Evolutionary conservation across 108 stramenopile genomes (phyloP), one percentile per base, ranked within the genome.

Genomic region (Schizochytrium sp.): DNA sequence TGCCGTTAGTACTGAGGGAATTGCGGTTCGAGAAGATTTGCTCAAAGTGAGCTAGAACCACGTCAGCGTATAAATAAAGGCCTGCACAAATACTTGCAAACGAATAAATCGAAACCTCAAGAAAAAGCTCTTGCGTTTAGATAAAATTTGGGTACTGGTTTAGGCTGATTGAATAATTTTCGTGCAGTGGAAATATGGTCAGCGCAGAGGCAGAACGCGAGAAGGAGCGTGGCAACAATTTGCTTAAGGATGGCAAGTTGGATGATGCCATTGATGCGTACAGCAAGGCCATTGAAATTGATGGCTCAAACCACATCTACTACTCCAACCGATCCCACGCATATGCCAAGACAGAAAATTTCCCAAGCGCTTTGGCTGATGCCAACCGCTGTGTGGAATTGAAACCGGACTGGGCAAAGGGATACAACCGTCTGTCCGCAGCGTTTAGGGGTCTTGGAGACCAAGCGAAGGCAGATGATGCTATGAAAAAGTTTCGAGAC

Each of bases 301-400:
- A 98, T 87, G 91, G 94, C 57, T 95, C 92, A 59, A 96, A 97
- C 88, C 97, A 97, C 89, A 93, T 97, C 4, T 97, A 95, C 90
- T 98, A 93, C 89, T 97, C 96, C 55, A 98, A 98, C 72, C 90
- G 98, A 72, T 95, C 96, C 49, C 45, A 87, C 45, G 90, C 73
- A 12, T 89, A 89, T 46, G 17, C 44, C 56, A 40, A n/a, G 38
- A 76, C 49, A 38, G 90, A 72, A 7, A 53, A 76, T 38, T 87
- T 41, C 46, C 19, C 49, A 1, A 76, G 50, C 56, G 90, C 88
- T 4, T 40, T 91, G 17, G 61, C 19, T 4, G 90, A 91, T 50
- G 88, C 61, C 47, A 46, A 73, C 5, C 49, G 73, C 28, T 91
- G 90, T 46, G 19, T 73, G 58, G 88, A 59, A 69, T 46, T 91